Percentiles rank a stretch among this genome's conserved stretches.
phyloP scores from a whole-genome alignment of 208 protist genomes.

The Wallacemonas sp. region DNA sequence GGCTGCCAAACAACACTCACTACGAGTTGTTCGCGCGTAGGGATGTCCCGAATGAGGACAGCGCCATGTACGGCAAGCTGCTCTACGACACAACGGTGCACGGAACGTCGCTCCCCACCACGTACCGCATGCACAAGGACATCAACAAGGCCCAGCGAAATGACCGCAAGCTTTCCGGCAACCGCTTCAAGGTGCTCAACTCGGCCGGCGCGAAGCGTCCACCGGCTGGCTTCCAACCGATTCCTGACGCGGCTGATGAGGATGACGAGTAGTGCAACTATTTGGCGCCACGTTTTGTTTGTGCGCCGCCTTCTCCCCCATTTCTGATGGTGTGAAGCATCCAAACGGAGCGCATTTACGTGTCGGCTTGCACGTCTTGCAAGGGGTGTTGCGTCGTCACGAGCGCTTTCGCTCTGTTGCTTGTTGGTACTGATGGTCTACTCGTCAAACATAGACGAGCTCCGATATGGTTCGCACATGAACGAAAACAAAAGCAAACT shows the following conservation, averaged over 20 bases:
- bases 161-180: constrained; percentile 86
- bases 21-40: constrained; percentile 89
- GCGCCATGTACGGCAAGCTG: constrained; percentile 91
- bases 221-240: constrained; percentile 78
- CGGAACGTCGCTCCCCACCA: constrained; percentile 82
- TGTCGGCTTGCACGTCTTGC: too few species aligned
- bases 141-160: constrained; percentile 92
- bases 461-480: not conserved
- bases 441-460: too few species aligned
- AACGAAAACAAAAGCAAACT: not conserved
- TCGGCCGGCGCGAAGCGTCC: constrained; percentile 80
- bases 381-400: too few species aligned
- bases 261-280: constrained; percentile 60
- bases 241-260: constrained; percentile 75
- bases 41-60: constrained; percentile 89
- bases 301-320: too few species aligned
- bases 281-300: too few species aligned
- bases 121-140: constrained; percentile 92
- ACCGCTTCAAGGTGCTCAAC: constrained; percentile 84
- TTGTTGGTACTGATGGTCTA: too few species aligned
- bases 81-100: constrained; percentile 89
- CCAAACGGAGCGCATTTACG: too few species aligned
- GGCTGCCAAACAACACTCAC: constrained; percentile 89
- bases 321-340: too few species aligned
- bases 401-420: too few species aligned